phyloP scores from a whole-genome alignment of 192 early-diverging fungal species.

The Allomyces javanicus region DNA sequence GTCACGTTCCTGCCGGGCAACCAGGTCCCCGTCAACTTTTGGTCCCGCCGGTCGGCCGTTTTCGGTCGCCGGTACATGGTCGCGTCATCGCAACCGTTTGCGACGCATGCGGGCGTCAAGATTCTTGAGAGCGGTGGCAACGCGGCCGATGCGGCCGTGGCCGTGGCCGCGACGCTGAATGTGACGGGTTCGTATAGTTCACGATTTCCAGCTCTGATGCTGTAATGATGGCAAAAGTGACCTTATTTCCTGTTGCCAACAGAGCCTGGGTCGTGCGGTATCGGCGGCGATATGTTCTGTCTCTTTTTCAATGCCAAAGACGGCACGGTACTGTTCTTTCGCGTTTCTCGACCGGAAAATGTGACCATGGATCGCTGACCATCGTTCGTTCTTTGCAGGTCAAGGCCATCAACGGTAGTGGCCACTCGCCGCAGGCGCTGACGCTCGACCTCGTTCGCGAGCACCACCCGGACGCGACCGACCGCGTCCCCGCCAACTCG shows the following conservation, averaged over 20 bases:
- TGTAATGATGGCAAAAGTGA: too few species aligned
- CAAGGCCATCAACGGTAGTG: constrained; percentile 15
- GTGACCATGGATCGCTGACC: too few species aligned
- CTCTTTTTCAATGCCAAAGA: neutral
- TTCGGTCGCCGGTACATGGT: neutral
- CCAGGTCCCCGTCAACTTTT: too few species aligned
- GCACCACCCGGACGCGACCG: constrained; percentile 8
- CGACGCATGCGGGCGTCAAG: neutral
- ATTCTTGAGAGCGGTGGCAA: neutral
- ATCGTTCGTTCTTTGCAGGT: neutral
- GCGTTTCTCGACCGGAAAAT: too few species aligned
- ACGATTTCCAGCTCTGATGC: too few species aligned
- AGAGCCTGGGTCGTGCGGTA: neutral
- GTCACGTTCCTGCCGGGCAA: too few species aligned
- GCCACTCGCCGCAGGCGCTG: constrained; percentile 28
- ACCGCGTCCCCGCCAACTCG: constrained; percentile 16
- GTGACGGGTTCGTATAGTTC: neutral
- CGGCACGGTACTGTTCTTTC: neutral
- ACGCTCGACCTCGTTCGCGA: constrained; percentile 23
- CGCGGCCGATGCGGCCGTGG: constrained; percentile 2
- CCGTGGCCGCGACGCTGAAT: neutral
- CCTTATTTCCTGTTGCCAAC: too few species aligned
- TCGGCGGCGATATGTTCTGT: neutral
- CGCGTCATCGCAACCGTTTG: constrained; percentile 1
- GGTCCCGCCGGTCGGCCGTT: neutral